Percentiles rank a stretch among this genome's conserved stretches.
Evolutionary conservation across 805 yeast genomes (phyloP).

Genomic region (Pichia thaimueangensis): DNA sequence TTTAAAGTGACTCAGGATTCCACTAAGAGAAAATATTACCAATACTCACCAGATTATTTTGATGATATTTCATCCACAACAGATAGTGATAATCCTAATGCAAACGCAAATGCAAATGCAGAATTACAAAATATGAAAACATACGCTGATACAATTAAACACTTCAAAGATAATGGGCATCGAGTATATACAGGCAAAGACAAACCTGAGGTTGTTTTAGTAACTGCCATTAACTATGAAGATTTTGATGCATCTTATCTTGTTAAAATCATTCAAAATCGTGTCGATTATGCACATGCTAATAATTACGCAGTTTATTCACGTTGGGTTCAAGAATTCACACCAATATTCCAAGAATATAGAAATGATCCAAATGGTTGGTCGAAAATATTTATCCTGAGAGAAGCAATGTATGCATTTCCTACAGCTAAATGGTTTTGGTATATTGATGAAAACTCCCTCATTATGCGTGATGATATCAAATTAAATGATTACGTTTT

Average conservation of each 20-base stretch:
- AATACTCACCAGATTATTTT: constrained; percentile 34
- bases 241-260: constrained; percentile 53
- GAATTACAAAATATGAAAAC: constrained; percentile 26
- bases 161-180: constrained; percentile 62
- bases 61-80: constrained; percentile 27
- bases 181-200: constrained; percentile 37
- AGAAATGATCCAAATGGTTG: constrained; percentile 43
- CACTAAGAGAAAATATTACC: constrained; percentile 29
- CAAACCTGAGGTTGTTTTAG: constrained; percentile 66
- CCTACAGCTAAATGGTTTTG: constrained; percentile 89
- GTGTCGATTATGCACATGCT: constrained; percentile 80
- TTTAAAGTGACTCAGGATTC: constrained; percentile 43
- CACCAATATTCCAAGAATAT: constrained; percentile 48
- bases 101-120: constrained; percentile 36
- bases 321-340: constrained; percentile 80
- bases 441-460: constrained; percentile 74
- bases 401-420: constrained; percentile 91
- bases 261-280: constrained; percentile 69
- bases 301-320: constrained; percentile 80
- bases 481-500: constrained; percentile 56
- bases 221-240: constrained; percentile 73
- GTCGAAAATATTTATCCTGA: constrained; percentile 56
- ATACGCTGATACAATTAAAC: constrained; percentile 42
- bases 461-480: constrained; percentile 65
- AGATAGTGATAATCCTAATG: constrained; percentile 26